Percentiles rank a stretch among this genome's conserved stretches.
Conservation (phyloP, 1,284 basidiomycete species). For the Irpex rosettiformis region DNA sequence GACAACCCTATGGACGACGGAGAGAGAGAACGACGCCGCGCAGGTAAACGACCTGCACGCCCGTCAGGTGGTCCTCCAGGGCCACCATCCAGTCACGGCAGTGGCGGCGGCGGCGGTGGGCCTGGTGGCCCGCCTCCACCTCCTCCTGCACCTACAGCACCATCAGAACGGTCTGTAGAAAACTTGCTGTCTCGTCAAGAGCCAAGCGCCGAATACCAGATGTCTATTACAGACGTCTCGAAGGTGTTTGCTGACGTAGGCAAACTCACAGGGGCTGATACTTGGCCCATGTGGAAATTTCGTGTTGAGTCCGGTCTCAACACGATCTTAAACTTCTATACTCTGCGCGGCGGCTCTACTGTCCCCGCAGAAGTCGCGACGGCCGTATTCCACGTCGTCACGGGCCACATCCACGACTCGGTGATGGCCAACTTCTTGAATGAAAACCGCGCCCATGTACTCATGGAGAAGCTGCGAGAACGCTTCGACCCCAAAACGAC, state of each 20-base stretch:
- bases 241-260: neutral
- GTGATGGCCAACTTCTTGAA: neutral
- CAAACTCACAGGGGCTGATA: neutral
- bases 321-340: neutral
- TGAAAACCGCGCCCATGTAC: neutral
- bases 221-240: neutral
- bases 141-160: too few species aligned
- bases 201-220: neutral
- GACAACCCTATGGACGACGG: too few species aligned
- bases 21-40: too few species aligned
- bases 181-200: too few species aligned
- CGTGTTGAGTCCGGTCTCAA: neutral
- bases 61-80: too few species aligned
- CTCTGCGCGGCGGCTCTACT: too few species aligned
- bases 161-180: too few species aligned
- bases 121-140: too few species aligned
- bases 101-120: too few species aligned
- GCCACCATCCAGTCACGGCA: too few species aligned
- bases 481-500: neutral
- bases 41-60: too few species aligned
- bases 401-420: neutral
- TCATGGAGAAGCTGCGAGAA: neutral
- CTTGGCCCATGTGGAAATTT: too few species aligned
- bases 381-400: neutral
- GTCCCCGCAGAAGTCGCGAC: neutral